phyloP scores from a whole-genome alignment of 352 stramenopile species.

The Aphanomyces stellatus region DNA sequence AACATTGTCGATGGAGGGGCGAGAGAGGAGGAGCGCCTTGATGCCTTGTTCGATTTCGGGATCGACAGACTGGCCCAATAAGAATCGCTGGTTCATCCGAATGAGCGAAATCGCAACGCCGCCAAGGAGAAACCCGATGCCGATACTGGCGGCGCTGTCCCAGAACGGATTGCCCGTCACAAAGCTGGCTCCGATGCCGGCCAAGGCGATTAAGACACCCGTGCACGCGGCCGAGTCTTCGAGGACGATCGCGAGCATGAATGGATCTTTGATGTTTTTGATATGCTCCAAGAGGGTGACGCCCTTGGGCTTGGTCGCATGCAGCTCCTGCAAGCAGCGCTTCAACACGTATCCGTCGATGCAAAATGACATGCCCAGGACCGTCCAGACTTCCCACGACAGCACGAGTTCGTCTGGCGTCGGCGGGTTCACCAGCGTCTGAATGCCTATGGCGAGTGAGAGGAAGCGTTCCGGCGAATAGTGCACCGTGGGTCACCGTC shows the following conservation, averaged over 20 bases:
- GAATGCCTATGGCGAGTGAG: slow-evolving; percentile 37
- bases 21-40: slow-evolving; percentile 60
- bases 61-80: slow-evolving; percentile 95
- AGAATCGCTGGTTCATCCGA: slow-evolving; percentile 93
- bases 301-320: slow-evolving; percentile 56
- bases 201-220: slow-evolving; percentile 93
- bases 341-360: slow-evolving; percentile 95
- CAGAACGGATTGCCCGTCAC: slow-evolving; percentile 90
- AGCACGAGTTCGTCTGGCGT: slow-evolving; percentile 39
- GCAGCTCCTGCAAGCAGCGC: slow-evolving; percentile 85
- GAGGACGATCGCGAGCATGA: slow-evolving; percentile 95
- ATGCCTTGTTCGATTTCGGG: slow-evolving; percentile 84
- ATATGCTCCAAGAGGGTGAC: slow-evolving; percentile 67
- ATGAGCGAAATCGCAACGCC: slow-evolving; percentile 90
- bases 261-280: slow-evolving; percentile 87
- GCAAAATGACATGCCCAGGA: slow-evolving; percentile 90
- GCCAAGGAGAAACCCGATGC: slow-evolving; percentile 90
- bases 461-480: neutral
- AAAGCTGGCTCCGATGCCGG: slow-evolving; percentile 89
- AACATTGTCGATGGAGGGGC: slow-evolving; percentile 91
- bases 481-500: slow-evolving; percentile 85
- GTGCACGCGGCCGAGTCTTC: slow-evolving; percentile 96
- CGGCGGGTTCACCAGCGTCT: slow-evolving; percentile 70
- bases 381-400: slow-evolving; percentile 91
- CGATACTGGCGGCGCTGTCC: slow-evolving; percentile 94